Evolutionary conservation across 495 filamentous ascomycete genomes (phyloP), one percentile per base, ranked within the genome.

Genomic region (Penicillium canariense): DNA sequence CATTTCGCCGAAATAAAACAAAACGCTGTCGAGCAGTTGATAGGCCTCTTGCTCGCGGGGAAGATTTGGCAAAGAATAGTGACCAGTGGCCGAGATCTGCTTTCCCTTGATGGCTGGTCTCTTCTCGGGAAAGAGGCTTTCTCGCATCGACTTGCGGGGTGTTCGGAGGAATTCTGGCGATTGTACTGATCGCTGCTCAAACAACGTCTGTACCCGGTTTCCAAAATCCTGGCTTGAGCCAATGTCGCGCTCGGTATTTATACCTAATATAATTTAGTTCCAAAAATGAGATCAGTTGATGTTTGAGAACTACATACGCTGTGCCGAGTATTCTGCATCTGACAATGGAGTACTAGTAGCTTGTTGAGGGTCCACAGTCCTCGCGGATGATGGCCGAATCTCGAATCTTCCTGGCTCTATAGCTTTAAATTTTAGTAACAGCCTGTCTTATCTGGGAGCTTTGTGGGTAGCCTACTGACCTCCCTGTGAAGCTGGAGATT

Each of bases 191-290:
- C 51, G 22, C 10, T 25, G 39, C 22, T 54, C 51, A 22, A 54
- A 54, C 14, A 47, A 43, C 5, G 30, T 54, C 31, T 47, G 42
- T 2, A 47, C 42, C n/a, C 43, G 42, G 27, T 54, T 20, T 23
- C 42, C 51, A 23, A 54, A 47, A 8, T 54, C 40, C 22, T 54
- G 51, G 25, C 51, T 54, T 38, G 51, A 46, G 8, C 51, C 51
- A 20, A 55, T 55, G 15, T 48, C 52, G 32, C 45, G 52, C n/a
- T 48, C 52, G 26, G 45, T 42, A 22, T 35, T 42, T 14, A 49
- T 55, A 25, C 52, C 52, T 48, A 9, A 10, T 0, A 34, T 10
- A 0, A 14, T 1, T 42, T 5, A 25, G 10, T 6, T 2, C 5
- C 4, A 9, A 2, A 25, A 12, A 25, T 2, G 2, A 18, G 0